Evolutionary conservation across 768 basidiomycete genomes (phyloP).

Genomic region (Termitomyces sp.): DNA sequence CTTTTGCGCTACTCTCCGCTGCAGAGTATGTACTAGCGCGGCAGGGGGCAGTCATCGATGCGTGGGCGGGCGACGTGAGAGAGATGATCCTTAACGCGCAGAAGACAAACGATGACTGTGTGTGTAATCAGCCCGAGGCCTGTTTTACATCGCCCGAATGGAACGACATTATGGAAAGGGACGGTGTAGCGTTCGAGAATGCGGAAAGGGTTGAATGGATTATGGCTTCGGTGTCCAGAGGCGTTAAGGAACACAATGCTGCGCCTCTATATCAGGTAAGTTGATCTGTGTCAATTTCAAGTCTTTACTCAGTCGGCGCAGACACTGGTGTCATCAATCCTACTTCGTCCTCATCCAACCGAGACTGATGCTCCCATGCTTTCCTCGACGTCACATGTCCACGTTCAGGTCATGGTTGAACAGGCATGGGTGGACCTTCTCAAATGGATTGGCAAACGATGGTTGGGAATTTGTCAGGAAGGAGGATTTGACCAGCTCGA

Average conservation of each 20-base stretch:
- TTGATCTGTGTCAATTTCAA: not conserved
- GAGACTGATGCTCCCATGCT: conserved; percentile 63
- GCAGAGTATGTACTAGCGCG: conserved; percentile 60
- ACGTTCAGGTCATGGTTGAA: conserved; percentile 75
- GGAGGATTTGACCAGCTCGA: conserved; percentile 86
- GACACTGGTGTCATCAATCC: conserved; percentile 71
- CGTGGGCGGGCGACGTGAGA: conserved; percentile 66
- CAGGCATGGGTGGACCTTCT: conserved; percentile 65
- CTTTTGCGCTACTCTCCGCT: conserved; percentile 67
- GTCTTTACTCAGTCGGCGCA: conserved; percentile 24
- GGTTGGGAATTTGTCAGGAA: conserved; percentile 70
- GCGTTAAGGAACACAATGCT: conserved; percentile 65
- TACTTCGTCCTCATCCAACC: conserved; percentile 65
- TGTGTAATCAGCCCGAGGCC: conserved; percentile 58
- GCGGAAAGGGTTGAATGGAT: conserved; percentile 76
- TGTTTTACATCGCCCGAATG: conserved; percentile 74
- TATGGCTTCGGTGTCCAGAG: conserved; percentile 62
- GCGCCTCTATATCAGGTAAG: conserved; percentile 74
- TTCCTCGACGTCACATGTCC: conserved; percentile 65
- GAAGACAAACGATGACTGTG: conserved; percentile 57
- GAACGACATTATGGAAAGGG: conserved; percentile 69
- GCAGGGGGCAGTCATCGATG: conserved; percentile 56
- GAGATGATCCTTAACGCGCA: conserved; percentile 69
- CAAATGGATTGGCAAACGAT: conserved; percentile 74
- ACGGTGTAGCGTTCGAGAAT: conserved; percentile 76